Conservation (phyloP, 139 green algal genomes). For the Chloropicon primus region DNA sequence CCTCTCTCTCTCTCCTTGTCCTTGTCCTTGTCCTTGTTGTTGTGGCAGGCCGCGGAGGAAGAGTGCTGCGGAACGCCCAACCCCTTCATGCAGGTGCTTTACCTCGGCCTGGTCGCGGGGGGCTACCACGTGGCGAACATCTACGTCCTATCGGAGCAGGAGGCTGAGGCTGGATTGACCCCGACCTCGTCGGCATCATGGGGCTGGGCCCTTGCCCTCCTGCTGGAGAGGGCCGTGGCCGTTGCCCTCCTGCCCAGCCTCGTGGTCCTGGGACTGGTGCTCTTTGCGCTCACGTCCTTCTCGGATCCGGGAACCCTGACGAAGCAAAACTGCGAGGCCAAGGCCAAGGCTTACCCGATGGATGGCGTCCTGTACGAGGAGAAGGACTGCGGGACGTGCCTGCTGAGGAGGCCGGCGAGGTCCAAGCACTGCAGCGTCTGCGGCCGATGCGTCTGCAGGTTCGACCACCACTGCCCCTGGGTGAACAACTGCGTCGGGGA, state of each 20-base stretch:
- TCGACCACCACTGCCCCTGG: conserved; percentile 71
- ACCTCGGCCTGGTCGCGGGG: conserved; percentile 18
- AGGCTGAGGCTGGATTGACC: not conserved
- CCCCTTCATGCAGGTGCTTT: conserved; percentile 28
- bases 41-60: not conserved
- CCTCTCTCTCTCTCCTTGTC: not conserved
- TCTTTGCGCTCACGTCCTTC: not conserved
- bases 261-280: not conserved
- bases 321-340: not conserved
- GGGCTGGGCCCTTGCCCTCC: not conserved
- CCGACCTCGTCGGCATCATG: too few species aligned
- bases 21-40: not conserved
- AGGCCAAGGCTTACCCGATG: not conserved
- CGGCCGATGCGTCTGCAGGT: conserved; percentile 37
- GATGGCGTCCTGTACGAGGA: not conserved
- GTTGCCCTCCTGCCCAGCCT: not conserved
- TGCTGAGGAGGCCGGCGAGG: conserved; percentile 30
- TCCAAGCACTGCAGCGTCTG: conserved; percentile 63
- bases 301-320: not conserved
- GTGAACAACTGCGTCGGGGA: conserved; percentile 61
- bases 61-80: conserved; percentile 23
- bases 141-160: conserved; percentile 18
- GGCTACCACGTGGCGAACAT: conserved; percentile 15
- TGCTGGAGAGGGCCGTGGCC: too few species aligned
- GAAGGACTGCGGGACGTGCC: conserved; percentile 30